phyloP scores from a whole-genome alignment of 192 early-diverging fungal genomes.

The Thamnidium elegans region DNA sequence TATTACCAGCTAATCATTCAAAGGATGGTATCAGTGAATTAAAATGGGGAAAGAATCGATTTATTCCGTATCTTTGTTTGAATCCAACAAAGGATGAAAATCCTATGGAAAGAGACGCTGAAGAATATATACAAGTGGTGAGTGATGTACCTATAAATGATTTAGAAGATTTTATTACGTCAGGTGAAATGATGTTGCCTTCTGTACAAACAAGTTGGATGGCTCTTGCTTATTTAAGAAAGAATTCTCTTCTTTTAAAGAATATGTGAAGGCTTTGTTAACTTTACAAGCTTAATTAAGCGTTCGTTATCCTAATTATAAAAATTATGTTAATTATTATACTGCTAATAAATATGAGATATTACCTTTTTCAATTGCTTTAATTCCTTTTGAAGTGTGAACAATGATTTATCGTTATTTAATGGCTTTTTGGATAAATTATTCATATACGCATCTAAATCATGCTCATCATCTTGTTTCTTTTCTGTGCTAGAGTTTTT shows the following conservation, averaged over 20 bases:
- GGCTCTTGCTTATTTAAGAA: conserved; percentile 42
- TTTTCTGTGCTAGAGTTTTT: conserved; percentile 9
- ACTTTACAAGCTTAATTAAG: conserved; percentile 41
- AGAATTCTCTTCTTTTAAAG: conserved; percentile 27
- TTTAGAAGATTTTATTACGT: conserved; percentile 34
- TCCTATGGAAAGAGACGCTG: conserved; percentile 46
- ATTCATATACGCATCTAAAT: conserved; percentile 68
- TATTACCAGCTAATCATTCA: conserved; percentile 42
- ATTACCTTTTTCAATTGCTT: conserved; percentile 42
- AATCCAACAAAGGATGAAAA: conserved; percentile 41
- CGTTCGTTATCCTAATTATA: conserved; percentile 38
- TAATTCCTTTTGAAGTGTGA: conserved; percentile 41
- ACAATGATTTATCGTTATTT: conserved; percentile 35
- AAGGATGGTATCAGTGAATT: conserved; percentile 49
- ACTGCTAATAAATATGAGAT: no score
- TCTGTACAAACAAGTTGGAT: conserved; percentile 50
- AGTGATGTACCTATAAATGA: conserved; percentile 31
- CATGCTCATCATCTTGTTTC: conserved; percentile 44
- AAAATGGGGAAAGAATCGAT: conserved; percentile 60
- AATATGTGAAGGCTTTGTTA: conserved; percentile 47
- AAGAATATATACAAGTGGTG: conserved; percentile 46
- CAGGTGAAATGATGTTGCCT: conserved; percentile 47
- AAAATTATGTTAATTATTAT: not conserved
- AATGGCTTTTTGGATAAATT: conserved; percentile 42
- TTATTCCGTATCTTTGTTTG: conserved; percentile 54